A percentile compares a stretch with the other conserved stretches of the same genome.
phyloP scores from a whole-genome alignment of 2,329 filamentous ascomycete genomes.

The Aspergillus puulaauensis region DNA sequence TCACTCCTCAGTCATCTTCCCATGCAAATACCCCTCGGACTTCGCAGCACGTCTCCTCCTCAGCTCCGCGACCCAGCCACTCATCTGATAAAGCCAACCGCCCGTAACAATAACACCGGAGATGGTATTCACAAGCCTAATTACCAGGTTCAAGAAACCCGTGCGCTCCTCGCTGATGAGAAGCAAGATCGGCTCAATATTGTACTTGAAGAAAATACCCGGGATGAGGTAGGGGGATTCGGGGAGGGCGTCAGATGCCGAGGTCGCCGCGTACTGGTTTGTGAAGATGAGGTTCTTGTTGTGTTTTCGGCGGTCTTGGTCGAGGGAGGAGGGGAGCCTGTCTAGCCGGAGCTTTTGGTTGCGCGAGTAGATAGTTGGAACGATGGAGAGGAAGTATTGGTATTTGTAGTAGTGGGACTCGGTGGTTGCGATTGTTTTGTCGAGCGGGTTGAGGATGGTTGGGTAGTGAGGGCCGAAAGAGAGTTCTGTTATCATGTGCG shows the following conservation, averaged over 20 bases:
- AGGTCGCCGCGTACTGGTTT: constrained; percentile 97
- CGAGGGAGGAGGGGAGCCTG: constrained; percentile 38
- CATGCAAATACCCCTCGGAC: constrained; percentile 50
- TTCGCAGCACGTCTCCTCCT: constrained; percentile 43
- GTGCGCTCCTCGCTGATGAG: constrained; percentile 80
- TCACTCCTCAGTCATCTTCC: constrained; percentile 35
- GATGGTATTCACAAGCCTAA: constrained; percentile 87
- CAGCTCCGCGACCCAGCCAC: constrained; percentile 66
- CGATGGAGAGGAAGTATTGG: constrained; percentile 95
- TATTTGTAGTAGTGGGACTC: constrained; percentile 83
- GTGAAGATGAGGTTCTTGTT: constrained; percentile 70
- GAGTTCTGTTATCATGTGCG: constrained; percentile 91
- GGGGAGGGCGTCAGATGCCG: constrained; percentile 66
- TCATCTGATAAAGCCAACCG: constrained; percentile 87
- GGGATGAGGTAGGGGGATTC: constrained; percentile 67
- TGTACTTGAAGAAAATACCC: constrained; percentile 97
- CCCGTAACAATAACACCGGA: constrained; percentile 89
- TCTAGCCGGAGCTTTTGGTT: constrained; percentile 41
- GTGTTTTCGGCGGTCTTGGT: constrained; percentile 29
- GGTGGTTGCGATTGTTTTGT: constrained; percentile 81
- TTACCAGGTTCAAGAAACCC: constrained; percentile 69
- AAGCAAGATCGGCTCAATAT: constrained; percentile 92
- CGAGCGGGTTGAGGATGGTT: constrained; percentile 87
- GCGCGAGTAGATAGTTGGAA: constrained; percentile 88
- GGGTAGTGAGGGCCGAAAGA: constrained; percentile 98